Evolutionary conservation across 139 green algal species (phyloP), one percentile per base, ranked within the genome.

Genomic region (Chlamydomonas sphaeroides): DNA sequence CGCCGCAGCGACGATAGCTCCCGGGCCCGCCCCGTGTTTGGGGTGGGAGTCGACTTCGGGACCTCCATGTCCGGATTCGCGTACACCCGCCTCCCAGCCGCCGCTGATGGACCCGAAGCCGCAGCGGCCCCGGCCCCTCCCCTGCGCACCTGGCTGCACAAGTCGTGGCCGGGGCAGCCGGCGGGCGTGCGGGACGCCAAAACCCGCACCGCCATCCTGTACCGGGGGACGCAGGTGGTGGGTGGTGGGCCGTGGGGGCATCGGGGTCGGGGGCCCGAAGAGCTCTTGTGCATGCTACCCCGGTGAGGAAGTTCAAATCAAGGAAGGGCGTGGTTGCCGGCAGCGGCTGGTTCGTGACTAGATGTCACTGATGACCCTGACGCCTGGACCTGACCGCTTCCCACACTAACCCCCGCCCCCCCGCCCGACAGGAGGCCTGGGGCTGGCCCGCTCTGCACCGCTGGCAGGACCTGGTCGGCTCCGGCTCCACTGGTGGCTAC

Each of bases 41-140:
- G n/a, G n/a, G n/a, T 83, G 7, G 77, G 63, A 33, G n/a, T 83
- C 14, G 63, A 83, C 65, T 83, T 73, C 33, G 77, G 74, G 7
- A 80, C 74, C 41, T 45, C 36, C 20, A 59, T 59, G 0, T 69
- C 74, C 18, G 74, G 74, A 11, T 80, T 71, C n/a, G 74, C 74
- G 14, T n/a, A n/a, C n/a, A n/a, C 61, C 65, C 57, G 53, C 35
- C 36, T 25, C 23, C 28, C 14, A 69, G 28, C 11, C 35, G 38
- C 56, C 25, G 53, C 53, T n/a, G 20, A 5, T n/a, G 25, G 7
- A 11, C 38, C 18, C 17, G 33, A 18, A 11, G 53, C 7, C 14
- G 51, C 35, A 11, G 35, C 21, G n/a, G 7, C 28, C n/a, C 57
- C 72, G 38, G 72, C 53, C 49, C 56, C 48, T 41, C 38, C 10